A percentile compares a stretch with the other conserved stretches of the same genome.
phyloP scores from a whole-genome alignment of 208 protist genomes.

The Hexamita inflata region DNA sequence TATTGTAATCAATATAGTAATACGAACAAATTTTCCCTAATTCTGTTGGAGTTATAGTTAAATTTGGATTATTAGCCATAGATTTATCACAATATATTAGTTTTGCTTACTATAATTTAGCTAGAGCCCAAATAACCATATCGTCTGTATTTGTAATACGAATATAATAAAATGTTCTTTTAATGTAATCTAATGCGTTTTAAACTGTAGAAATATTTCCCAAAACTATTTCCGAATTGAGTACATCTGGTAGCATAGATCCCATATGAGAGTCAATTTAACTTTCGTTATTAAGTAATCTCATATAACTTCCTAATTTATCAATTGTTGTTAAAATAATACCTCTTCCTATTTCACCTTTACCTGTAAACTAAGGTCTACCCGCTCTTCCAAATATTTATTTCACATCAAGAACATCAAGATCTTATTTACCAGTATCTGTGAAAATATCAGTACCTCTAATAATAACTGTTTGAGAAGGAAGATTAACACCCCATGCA shows the following conservation, averaged over 20 bases:
- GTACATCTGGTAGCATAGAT: slow-evolving; percentile 71
- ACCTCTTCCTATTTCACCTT: slow-evolving; percentile 78
- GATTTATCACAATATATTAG: slow-evolving; percentile 15
- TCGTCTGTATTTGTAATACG: slow-evolving; percentile 4
- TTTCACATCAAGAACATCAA: slow-evolving; percentile 94
- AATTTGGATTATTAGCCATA: neutral
- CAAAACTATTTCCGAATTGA: slow-evolving; percentile 89
- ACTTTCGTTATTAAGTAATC: slow-evolving; percentile 67
- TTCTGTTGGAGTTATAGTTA: slow-evolving; percentile 57
- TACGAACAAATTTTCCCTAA: slow-evolving; percentile 80
- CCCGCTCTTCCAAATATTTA: slow-evolving; percentile 94
- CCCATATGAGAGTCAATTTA: slow-evolving; percentile 85
- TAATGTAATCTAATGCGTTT: slow-evolving; percentile 77
- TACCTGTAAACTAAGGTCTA: slow-evolving; percentile 72
- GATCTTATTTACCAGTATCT: slow-evolving; percentile 74
- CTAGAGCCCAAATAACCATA: slow-evolving; percentile 16
- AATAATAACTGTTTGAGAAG: slow-evolving; percentile 94
- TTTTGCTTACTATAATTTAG: slow-evolving; percentile 27
- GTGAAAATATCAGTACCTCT: slow-evolving; percentile 72
- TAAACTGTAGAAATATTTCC: slow-evolving; percentile 81
- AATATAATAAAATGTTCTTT: slow-evolving; percentile 15
- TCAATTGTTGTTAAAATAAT: slow-evolving; percentile 90
- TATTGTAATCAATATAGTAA: slow-evolving; percentile 86
- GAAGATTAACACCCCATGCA: slow-evolving; percentile 98
- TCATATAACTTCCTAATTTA: slow-evolving; percentile 77